These are phyloP conservation scores for Cnidoscolus chayamansa DNA, from an alignment of 441 rosid species.

Conservation along the genomic window DNA sequence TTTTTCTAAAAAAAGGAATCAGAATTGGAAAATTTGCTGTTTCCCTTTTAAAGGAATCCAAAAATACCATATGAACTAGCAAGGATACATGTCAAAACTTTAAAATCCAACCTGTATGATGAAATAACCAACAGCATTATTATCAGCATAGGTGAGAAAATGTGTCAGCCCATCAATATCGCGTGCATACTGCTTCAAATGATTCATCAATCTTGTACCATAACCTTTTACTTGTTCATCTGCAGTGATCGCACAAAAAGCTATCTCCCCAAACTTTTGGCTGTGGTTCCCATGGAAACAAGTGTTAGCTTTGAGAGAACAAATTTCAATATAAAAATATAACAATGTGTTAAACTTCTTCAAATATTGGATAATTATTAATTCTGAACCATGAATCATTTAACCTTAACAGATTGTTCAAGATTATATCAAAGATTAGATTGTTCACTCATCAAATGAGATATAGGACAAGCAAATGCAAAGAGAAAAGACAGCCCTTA, in stretches of 20 bases:
- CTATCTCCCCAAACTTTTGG: slow-evolving; percentile 99
- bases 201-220: slow-evolving; percentile 99
- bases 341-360: neutral
- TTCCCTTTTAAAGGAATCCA: neutral
- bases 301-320: slow-evolving; percentile 21
- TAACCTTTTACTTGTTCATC: slow-evolving; percentile 99
- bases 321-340: slow-evolving; percentile 9
- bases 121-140: slow-evolving; percentile 98
- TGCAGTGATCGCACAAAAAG: slow-evolving; percentile 98
- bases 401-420: neutral
- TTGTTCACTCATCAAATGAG: neutral
- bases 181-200: slow-evolving; percentile 95
- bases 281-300: slow-evolving; percentile 38
- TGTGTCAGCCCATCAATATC: slow-evolving; percentile 95
- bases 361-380: neutral
- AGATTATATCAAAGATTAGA: slow-evolving; percentile 4
- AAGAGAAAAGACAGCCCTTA: slow-evolving; percentile 1
- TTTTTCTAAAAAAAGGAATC: neutral
- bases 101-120: slow-evolving; percentile 74
- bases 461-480: slow-evolving; percentile 10
- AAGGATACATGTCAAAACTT: neutral
- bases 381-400: neutral
- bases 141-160: slow-evolving; percentile 97
- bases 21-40: neutral
- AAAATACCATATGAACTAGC: slow-evolving; percentile 3